These are phyloP conservation scores for Trametes elegans DNA, from an alignment of 768 basidiomycete genomes.

Conservation along the genomic window DNA sequence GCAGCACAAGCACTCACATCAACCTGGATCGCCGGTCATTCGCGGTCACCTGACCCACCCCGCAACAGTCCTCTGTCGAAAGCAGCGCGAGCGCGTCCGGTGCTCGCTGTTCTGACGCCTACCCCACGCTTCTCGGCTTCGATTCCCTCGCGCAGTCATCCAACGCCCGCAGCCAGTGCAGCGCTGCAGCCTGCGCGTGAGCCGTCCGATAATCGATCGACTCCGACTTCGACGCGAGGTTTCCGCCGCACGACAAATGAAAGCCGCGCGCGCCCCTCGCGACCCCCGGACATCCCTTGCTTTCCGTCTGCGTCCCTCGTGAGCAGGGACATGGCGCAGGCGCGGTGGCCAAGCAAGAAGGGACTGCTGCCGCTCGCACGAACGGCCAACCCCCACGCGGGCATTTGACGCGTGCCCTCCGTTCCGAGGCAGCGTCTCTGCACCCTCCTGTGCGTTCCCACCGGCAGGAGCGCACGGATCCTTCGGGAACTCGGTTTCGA, in stretches of 20 bases:
- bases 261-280: neutral
- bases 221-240: neutral
- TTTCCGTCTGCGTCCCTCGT: neutral
- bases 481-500: neutral
- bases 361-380: neutral
- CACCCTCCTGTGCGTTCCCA: no score
- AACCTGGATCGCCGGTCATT: no score
- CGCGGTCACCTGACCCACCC: neutral
- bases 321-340: neutral
- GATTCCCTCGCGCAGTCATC: neutral
- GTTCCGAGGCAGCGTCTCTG: no score
- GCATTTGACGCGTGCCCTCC: no score
- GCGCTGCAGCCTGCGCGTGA: neutral
- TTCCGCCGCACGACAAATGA: neutral
- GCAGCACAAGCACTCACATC: no score
- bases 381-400: neutral
- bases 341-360: neutral
- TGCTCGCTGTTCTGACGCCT: neutral
- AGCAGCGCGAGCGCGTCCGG: neutral
- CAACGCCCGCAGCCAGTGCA: neutral
- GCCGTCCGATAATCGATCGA: constrained; percentile 1
- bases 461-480: no score
- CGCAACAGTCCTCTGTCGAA: neutral
- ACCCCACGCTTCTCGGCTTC: neutral
- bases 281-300: constrained; percentile 7